Evolutionary conservation across 768 basidiomycete species (phyloP), one percentile per base, ranked within the genome.

Genomic region (Rhizopogon roseolus): DNA sequence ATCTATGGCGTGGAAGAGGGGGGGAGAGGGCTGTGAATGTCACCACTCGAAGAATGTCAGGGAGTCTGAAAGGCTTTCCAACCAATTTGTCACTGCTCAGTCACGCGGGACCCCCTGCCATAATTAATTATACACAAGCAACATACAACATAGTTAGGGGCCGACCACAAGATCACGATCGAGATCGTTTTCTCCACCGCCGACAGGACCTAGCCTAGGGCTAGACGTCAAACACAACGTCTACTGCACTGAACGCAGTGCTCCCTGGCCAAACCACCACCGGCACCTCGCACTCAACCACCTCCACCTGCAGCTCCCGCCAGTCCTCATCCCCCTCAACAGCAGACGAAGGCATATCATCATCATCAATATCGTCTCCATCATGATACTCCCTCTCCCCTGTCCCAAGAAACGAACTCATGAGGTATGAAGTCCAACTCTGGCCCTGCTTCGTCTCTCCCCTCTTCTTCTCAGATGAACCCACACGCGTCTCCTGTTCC

Each of bases 271-370:
- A 94, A 1, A 97, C 88, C 60, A 70, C 82, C 53, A 98, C 81
- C 17, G 92, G 91, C 41, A 98, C 89, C 67, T 94, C 90, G 62
- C 94, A 97, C 68, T 97, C 96, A 16, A 98, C 93, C 55, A 86
- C 90, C 78, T 98, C 94, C 25, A 87, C 77, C 63, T 68, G 74
- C 10, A 89, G 79, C 54, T 85, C 84, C 51, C 62, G 63, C 90
- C 88, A 93, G 1, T 75, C 22, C 22, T 22, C 84, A 5, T 74
- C 76, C 5, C 73, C 77, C 67, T 72, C 66, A n/a, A 79, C 41
- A 13, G 34, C 4, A 46, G 32, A 32, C 34, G 61, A 44, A 58
- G 66, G 57, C 49, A 62, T 66, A 7, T 57, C 60, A 10, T 64
- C 69, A 1, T 59, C 68, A 39, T 65, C 68, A 55, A 22, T 62